Conservation (phyloP, 2,329 filamentous ascomycete species). For the Pseudogymnoascus sp. region DNA sequence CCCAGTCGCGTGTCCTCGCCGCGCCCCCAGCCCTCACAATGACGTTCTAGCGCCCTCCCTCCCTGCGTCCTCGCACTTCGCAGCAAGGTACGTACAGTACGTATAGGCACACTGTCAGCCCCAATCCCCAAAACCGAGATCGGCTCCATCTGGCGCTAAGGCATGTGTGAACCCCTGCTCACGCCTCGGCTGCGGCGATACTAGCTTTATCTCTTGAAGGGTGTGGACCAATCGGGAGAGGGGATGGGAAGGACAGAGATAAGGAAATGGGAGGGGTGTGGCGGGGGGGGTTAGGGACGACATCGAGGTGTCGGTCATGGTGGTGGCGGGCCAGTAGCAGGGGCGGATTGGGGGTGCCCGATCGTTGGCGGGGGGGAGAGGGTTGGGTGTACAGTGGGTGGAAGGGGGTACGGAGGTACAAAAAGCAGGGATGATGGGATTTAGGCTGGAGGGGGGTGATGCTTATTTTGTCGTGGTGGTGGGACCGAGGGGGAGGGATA, state of each 20-base stretch:
- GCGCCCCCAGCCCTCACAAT: background rate
- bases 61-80: background rate
- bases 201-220: background rate
- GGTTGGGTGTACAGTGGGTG: no score
- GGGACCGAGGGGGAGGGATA: background rate
- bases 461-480: background rate
- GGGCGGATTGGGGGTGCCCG: background rate
- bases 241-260: background rate
- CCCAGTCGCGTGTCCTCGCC: background rate
- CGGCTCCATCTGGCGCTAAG: conserved; percentile 1
- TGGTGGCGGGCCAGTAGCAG: background rate
- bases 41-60: background rate
- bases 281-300: background rate
- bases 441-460: background rate
- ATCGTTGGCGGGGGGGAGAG: background rate
- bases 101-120: no score
- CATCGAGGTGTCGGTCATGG: background rate
- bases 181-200: background rate
- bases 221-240: background rate
- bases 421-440: background rate
- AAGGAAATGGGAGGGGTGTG: background rate
- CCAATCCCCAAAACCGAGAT: background rate
- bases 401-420: background rate
- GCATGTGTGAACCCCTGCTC: background rate
- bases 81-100: background rate